These are phyloP conservation scores for Suhomyces xylopsoci DNA, from an alignment of 805 yeast genomes.

Conservation along the genomic window DNA sequence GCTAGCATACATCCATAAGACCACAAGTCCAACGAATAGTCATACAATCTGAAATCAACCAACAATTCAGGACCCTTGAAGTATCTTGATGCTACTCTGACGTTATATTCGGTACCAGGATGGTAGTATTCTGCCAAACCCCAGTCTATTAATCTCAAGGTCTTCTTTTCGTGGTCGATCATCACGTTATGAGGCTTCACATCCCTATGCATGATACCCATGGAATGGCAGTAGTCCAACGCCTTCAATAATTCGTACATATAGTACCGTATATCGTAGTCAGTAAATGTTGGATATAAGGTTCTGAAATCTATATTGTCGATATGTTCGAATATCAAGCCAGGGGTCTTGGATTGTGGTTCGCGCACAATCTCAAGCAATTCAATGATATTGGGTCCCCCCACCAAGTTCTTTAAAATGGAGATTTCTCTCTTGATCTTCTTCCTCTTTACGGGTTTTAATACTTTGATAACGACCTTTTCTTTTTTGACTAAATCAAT, in stretches of 20 bases:
- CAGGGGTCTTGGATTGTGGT: conserved; percentile 80
- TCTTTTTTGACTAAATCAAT: conserved; percentile 58
- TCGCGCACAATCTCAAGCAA: conserved; percentile 85
- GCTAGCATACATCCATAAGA: conserved; percentile 90
- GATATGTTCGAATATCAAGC: conserved; percentile 80
- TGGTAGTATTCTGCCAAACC: conserved; percentile 93
- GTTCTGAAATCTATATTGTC: conserved; percentile 84
- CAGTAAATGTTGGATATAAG: conserved; percentile 75
- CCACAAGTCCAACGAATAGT: conserved; percentile 88
- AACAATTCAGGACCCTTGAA: conserved; percentile 90
- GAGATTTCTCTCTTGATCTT: conserved; percentile 89
- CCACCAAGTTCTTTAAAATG: conserved; percentile 77
- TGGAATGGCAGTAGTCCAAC: conserved; percentile 83
- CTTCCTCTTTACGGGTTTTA: conserved; percentile 90
- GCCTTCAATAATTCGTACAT: conserved; percentile 81
- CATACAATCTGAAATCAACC: conserved; percentile 79
- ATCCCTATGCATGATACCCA: conserved; percentile 94
- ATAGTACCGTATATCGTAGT: conserved; percentile 74
- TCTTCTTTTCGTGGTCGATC: conserved; percentile 71
- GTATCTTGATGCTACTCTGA: conserved; percentile 87
- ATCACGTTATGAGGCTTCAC: conserved; percentile 92
- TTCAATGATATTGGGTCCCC: conserved; percentile 78
- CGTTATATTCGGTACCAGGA: conserved; percentile 84
- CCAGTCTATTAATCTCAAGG: conserved; percentile 84
- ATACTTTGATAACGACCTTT: conserved; percentile 81